Evolutionary conservation across 2,329 filamentous ascomycete genomes (phyloP).

Genomic region (Graphilbum fragrans): DNA sequence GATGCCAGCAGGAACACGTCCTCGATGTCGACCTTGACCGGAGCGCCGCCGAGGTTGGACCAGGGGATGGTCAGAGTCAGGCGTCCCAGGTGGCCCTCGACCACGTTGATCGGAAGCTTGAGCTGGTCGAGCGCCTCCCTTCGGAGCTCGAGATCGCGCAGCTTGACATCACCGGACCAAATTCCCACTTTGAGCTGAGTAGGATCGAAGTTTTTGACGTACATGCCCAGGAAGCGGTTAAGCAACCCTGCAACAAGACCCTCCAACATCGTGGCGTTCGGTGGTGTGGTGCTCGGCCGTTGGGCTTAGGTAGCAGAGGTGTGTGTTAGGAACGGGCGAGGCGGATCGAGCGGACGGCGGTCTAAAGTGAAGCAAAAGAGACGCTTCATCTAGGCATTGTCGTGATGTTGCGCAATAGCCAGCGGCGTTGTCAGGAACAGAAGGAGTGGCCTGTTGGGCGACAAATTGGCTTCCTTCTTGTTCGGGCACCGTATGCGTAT

Average conservation of each 20-base stretch:
- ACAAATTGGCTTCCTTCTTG: too few species aligned
- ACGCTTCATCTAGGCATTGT: not conserved
- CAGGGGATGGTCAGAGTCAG: slow-evolving; percentile 91
- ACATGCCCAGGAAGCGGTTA: slow-evolving; percentile 99
- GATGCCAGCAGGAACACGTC: slow-evolving; percentile 94
- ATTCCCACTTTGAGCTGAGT: slow-evolving; percentile 97
- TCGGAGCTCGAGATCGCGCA: slow-evolving; percentile 83
- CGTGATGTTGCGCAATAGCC: not conserved
- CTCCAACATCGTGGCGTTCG: slow-evolving; percentile 66
- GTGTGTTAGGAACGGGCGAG: not conserved
- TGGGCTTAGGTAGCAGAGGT: not conserved
- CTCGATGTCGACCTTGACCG: slow-evolving; percentile 89
- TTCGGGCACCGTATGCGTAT: too few species aligned
- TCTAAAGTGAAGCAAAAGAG: not conserved
- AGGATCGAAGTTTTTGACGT: slow-evolving; percentile 98
- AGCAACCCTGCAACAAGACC: slow-evolving; percentile 92
- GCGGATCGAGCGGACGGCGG: too few species aligned
- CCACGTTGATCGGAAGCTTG: slow-evolving; percentile 89
- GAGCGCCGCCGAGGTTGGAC: slow-evolving; percentile 91
- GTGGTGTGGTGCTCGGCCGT: too few species aligned
- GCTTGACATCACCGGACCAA: slow-evolving; percentile 96
- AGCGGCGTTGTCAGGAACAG: too few species aligned
- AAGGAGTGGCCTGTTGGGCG: too few species aligned
- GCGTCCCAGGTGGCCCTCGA: slow-evolving; percentile 86
- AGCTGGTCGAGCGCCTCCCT: slow-evolving; percentile 95